Base-by-base conservation (phyloP, 139 green algal species). In the Coelastrella sp. region DNA sequence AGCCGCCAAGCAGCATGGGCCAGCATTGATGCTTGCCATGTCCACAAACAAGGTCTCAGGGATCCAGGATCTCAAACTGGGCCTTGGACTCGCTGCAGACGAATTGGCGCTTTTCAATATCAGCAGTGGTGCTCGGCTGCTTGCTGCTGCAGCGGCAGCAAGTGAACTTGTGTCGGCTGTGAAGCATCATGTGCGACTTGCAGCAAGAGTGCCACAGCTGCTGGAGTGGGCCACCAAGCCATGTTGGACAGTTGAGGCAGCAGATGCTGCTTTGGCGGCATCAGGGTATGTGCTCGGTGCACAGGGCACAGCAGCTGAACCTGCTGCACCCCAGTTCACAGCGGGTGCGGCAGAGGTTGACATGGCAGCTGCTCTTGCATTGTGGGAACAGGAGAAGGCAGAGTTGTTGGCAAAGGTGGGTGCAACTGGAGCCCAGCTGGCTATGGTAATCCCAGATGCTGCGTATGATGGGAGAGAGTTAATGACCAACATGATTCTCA, bases 21-120 rank as follows among this genome's bases (percentile, higher is more conserved):
- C 90, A 7, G 88, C 65, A 15, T 9, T 59, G 57, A 6, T 76
- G 63, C 82, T 87, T 27, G 61, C 63, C 17, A 76, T 87, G 82
- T 25, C 82, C 12, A 27, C 63, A 49, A 68, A 24, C 35, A 63
- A 65, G 78, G 49, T 65, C 9, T 10, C n/a, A 66, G 58, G 59
- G 49, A 8, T 24, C 8, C 68, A 76, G 19, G 19, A 19, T 19
- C 24, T 27, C 24, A 19, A 5, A 27, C 8, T 79, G 12, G 84
- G 78, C 92, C n/a, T 91, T 80, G 63, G 91, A 83, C 61, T 90
- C 89, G 82, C 78, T 94, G 78, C 7, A 89, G 88, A 81, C 20
- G 25, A 60, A 59, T 25, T 35, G 24, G 66, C 66, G 81, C 65
- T 10, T 6, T 56, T 66, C 9, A 9, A 73, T 17, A n/a, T 65